phyloP scores from a whole-genome alignment of 1,139 yeast genomes.

The Saccharomyces pastorianus region DNA sequence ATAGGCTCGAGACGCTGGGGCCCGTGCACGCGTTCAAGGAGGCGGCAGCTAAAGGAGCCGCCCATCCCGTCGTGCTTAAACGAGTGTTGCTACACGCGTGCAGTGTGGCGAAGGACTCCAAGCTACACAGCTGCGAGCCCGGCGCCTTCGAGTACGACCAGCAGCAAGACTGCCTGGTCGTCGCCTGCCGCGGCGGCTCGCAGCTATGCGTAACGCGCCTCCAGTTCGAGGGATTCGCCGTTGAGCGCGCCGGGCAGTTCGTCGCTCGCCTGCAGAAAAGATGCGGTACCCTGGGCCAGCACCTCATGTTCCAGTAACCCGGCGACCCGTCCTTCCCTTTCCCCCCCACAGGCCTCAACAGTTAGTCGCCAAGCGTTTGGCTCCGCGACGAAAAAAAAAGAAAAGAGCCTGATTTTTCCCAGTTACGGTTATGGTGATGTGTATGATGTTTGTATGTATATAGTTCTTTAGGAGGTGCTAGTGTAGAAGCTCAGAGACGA shows the following conservation, averaged over 20 bases:
- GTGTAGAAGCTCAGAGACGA: no score
- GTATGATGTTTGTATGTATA: no score
- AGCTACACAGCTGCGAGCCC: slow-evolving; percentile 29
- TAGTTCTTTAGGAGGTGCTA: no score
- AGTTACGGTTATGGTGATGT: not conserved
- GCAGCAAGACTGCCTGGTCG: slow-evolving; percentile 26
- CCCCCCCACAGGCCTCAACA: no score
- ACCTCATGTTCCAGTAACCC: not conserved
- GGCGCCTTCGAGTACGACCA: slow-evolving; percentile 36
- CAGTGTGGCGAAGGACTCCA: not conserved
- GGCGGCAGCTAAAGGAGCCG: slow-evolving; percentile 16
- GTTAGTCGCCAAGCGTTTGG: no score
- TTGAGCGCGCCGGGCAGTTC: slow-evolving; percentile 42
- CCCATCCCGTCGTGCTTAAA: slow-evolving; percentile 20
- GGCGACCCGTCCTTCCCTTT: no score
- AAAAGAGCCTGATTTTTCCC: not conserved
- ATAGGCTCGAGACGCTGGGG: slow-evolving; percentile 51
- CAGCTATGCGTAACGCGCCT: slow-evolving; percentile 34
- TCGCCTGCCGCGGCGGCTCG: slow-evolving; percentile 41
- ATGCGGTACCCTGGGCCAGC: slow-evolving; percentile 31
- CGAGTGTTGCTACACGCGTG: slow-evolving; percentile 44
- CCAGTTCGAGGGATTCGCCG: slow-evolving; percentile 48
- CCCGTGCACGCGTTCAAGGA: slow-evolving; percentile 46
- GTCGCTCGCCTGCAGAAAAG: slow-evolving; percentile 38
- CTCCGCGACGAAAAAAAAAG: not conserved